Percentiles rank a stretch among this genome's conserved stretches.
Conservation (phyloP, 768 basidiomycete genomes). For the Daedaleopsis nitida region DNA sequence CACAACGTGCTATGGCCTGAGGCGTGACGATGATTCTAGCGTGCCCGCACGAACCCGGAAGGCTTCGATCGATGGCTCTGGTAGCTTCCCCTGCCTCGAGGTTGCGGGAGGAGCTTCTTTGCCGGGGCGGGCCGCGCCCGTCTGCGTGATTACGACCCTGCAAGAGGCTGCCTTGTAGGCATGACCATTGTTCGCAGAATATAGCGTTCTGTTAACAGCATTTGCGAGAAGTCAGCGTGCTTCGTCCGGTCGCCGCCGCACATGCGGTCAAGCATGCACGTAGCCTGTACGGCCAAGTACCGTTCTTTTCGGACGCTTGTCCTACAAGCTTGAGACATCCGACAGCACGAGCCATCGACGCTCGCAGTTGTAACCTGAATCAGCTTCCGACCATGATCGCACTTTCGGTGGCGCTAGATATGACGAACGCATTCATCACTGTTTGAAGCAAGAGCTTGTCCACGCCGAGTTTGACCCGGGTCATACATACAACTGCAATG, state of each 20-base stretch:
- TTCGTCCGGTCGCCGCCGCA: conserved; percentile 9
- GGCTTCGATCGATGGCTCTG: conserved; percentile 14
- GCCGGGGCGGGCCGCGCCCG: background rate
- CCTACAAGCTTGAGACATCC: background rate
- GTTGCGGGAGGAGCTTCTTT: background rate
- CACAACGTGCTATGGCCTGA: conserved; percentile 4
- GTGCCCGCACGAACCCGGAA: conserved; percentile 14
- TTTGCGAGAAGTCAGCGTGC: background rate
- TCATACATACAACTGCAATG: conserved; percentile 12
- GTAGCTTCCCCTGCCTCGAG: conserved; percentile 17
- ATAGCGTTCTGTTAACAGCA: background rate
- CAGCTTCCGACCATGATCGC: conserved; percentile 13
- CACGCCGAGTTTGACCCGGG: conserved; percentile 11
- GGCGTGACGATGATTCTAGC: conserved; percentile 16
- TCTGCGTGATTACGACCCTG: background rate
- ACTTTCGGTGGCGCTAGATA: background rate
- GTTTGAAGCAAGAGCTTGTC: conserved; percentile 11
- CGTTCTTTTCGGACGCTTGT: background rate
- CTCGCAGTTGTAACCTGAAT: background rate
- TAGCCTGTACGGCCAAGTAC: background rate
- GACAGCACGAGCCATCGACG: background rate
- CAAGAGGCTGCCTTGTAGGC: background rate
- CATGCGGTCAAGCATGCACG: background rate
- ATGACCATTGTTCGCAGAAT: background rate
- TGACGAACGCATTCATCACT: background rate